Percentiles rank a stretch among this genome's conserved stretches.
Evolutionary conservation across 1,284 basidiomycete genomes (phyloP).

Genomic region (Mycena sp.): DNA sequence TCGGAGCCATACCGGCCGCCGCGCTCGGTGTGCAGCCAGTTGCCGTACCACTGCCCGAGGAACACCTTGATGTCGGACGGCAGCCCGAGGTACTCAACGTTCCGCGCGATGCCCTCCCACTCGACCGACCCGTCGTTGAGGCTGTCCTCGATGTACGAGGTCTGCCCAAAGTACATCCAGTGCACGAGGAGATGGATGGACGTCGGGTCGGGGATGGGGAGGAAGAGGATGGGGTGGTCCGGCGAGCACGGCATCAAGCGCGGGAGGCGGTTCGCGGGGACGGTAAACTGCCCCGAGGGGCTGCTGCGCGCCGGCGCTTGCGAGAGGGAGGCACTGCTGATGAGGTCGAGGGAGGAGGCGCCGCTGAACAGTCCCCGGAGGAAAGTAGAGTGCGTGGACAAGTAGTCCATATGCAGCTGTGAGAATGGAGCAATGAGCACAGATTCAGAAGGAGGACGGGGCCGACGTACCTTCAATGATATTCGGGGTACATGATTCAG

Average conservation of each 20-base stretch:
- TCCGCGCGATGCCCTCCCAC: conserved; percentile 84
- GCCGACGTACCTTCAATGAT: conserved; percentile 64
- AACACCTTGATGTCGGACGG: conserved; percentile 73
- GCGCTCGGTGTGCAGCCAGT: conserved; percentile 51
- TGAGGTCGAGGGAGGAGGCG: conserved; percentile 66
- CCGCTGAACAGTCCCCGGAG: conserved; percentile 75
- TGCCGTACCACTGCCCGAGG: conserved; percentile 70
- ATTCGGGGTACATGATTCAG: conserved; percentile 61
- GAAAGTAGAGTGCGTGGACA: conserved; percentile 77
- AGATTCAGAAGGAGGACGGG: neutral
- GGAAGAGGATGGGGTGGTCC: conserved; percentile 70
- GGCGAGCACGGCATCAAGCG: conserved; percentile 69
- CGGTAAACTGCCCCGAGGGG: conserved; percentile 42
- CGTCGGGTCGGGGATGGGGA: conserved; percentile 80
- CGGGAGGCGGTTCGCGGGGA: conserved; percentile 65
- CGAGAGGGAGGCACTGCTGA: conserved; percentile 47
- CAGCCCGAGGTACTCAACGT: conserved; percentile 82
- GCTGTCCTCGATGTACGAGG: conserved; percentile 64
- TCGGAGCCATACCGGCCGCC: conserved; percentile 11
- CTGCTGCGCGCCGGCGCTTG: conserved; percentile 41
- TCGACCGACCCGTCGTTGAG: conserved; percentile 67
- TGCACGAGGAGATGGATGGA: conserved; percentile 78
- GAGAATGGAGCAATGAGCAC: conserved; percentile 28
- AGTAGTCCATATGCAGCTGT: conserved; percentile 74
- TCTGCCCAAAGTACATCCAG: conserved; percentile 82